Evolutionary conservation across 306 rosid genomes (phyloP), one percentile per base, ranked within the genome.

Genomic region (Cicer yamashitae): DNA sequence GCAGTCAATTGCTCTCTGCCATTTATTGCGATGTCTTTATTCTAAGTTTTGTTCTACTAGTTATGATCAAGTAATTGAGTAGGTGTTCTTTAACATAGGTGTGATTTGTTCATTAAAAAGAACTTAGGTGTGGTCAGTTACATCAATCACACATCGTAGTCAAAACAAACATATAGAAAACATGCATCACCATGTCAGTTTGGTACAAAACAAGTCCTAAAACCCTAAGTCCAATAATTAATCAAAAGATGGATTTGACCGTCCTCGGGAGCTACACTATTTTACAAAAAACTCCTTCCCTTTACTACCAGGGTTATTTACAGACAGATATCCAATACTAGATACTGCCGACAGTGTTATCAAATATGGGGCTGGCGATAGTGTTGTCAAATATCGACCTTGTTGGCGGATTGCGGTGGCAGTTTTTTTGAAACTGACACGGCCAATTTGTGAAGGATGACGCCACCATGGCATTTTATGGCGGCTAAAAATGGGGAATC

Each of bases 21-120:
- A 54, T 75, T 67, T 41, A 34, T 58, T 68, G 3, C 48, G 44
- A 56, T 15, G 10, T 67, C 25, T 50, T 56, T 41, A 30, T 77
- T 10, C 69, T 44, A 14, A 6, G 40, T 56, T 30, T 17, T 43
- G 14, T 7, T n/a, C n/a, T 9, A 15, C 17, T 39, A 63, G 18
- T 40, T 13, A 63, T 40, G 69, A 8, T 63, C 47, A 40, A 17
- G 10, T 63, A 14, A 40, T 40, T 40, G 50, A 40, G 50, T 64
- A 8, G 70, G 4, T 15, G 69, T 40, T 63, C 34, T 63, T 15
- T 63, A 5, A 40, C 34, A 39, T 40, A 64, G 14, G 69, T 15
- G 48, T 38, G 8, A 63, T 63, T 14, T 14, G 30, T 63, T 39
- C 50, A 63, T 63, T 15, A 40, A 40, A 60, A 62, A 62, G 39